Evolutionary conservation across 257 asterid genomes (phyloP).

Genomic region (Ilex asprella): DNA sequence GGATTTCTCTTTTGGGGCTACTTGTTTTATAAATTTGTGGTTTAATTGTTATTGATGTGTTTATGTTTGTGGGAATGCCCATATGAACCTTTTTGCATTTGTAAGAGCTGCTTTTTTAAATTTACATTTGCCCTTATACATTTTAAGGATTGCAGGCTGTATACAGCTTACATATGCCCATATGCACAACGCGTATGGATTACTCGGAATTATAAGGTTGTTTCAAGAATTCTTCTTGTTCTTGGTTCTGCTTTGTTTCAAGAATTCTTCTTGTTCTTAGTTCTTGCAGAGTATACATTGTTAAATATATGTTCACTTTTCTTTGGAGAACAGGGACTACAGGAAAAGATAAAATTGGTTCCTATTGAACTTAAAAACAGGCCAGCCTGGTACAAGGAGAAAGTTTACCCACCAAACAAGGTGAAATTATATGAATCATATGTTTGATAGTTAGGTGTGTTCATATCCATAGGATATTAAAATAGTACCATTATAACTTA

Average conservation of each 20-base stretch:
- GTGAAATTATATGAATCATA: slow-evolving; percentile 17
- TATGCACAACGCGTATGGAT: slow-evolving; percentile 91
- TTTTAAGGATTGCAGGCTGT: slow-evolving; percentile 42
- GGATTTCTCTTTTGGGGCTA: background rate
- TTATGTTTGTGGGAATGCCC: background rate
- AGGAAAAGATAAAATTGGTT: slow-evolving; percentile 59
- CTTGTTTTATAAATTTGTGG: too few species aligned
- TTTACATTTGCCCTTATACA: too few species aligned
- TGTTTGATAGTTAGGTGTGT: too few species aligned
- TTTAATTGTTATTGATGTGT: too few species aligned
- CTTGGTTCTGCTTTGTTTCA: slow-evolving; percentile 4
- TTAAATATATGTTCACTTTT: slow-evolving; percentile 9
- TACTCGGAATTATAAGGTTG: slow-evolving; percentile 72
- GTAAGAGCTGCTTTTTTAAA: too few species aligned
- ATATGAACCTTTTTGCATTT: background rate
- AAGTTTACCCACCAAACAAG: slow-evolving; percentile 80
- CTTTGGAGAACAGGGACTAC: slow-evolving; percentile 54
- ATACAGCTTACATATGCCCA: slow-evolving; percentile 75
- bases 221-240: background rate
- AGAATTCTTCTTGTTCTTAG: slow-evolving; percentile 1
- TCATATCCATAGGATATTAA: too few species aligned
- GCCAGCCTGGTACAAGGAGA: slow-evolving; percentile 92
- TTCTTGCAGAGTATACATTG: background rate
- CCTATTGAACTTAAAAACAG: slow-evolving; percentile 71
- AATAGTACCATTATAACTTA: too few species aligned